Evolutionary conservation across 2,329 filamentous ascomycete species (phyloP).

Genomic region (Calonectria multiphialidica): DNA sequence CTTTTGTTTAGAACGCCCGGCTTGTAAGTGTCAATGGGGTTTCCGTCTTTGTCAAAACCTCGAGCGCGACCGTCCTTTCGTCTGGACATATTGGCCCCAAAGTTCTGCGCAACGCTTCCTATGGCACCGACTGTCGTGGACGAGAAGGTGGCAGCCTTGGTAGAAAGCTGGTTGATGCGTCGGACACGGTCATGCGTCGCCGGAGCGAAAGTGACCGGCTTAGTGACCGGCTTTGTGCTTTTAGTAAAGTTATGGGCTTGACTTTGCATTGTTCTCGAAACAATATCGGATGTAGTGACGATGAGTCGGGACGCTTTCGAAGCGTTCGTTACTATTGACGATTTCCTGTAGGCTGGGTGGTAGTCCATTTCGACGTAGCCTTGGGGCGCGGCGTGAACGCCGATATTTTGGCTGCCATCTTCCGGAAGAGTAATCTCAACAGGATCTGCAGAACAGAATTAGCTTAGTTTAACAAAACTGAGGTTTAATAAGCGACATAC

Average conservation of each 20-base stretch:
- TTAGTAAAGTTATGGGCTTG: conserved; percentile 86
- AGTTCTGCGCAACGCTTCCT: conserved; percentile 86
- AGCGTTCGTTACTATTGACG: conserved; percentile 86
- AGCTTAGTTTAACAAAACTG: neutral
- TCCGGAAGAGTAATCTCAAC: conserved; percentile 82
- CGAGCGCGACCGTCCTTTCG: conserved; percentile 65
- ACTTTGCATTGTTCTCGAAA: conserved; percentile 81
- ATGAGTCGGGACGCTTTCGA: conserved; percentile 91
- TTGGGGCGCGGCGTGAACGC: conserved; percentile 74
- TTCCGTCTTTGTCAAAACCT: conserved; percentile 78
- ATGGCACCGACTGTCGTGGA: conserved; percentile 90
- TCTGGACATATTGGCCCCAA: conserved; percentile 78
- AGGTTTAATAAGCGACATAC: conserved; percentile 58
- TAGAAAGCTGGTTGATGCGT: conserved; percentile 89
- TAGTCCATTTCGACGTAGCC: conserved; percentile 82
- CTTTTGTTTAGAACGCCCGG: conserved; percentile 95
- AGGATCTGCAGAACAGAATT: conserved; percentile 64
- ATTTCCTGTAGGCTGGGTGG: conserved; percentile 93
- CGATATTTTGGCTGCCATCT: conserved; percentile 73
- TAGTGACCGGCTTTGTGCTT: conserved; percentile 80
- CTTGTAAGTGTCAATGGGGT: conserved; percentile 76
- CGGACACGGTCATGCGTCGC: conserved; percentile 87
- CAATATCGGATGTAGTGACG: conserved; percentile 84
- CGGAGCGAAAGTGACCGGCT: conserved; percentile 89
- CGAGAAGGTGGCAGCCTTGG: conserved; percentile 81